Evolutionary conservation across 1,284 basidiomycete species (phyloP).

Genomic region (Leccinum ponderosum): DNA sequence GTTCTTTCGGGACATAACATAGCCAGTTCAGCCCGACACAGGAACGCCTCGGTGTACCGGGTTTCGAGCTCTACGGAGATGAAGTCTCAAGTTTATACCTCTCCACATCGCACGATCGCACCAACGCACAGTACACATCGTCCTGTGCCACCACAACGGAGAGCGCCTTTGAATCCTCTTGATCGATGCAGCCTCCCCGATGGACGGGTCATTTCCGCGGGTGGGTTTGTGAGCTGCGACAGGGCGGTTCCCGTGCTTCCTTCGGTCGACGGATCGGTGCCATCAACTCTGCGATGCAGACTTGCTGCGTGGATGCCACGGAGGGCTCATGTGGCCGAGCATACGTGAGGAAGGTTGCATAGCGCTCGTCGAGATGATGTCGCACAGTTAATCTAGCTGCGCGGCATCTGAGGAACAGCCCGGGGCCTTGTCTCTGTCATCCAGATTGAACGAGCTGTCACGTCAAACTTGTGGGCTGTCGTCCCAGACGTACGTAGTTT

Average conservation of each 20-base stretch:
- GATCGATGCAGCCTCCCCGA: slow-evolving; percentile 19
- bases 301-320: slow-evolving; percentile 4
- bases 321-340: slow-evolving; percentile 5
- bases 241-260: slow-evolving; percentile 16
- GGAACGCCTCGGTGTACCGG: slow-evolving; percentile 34
- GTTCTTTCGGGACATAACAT: slow-evolving; percentile 21
- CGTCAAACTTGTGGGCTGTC: slow-evolving; percentile 1
- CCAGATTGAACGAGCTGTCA: slow-evolving; percentile 6
- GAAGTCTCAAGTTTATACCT: slow-evolving; percentile 21
- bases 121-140: slow-evolving; percentile 15
- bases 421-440: not conserved
- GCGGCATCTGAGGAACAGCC: not conserved
- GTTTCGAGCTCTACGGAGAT: slow-evolving; percentile 30
- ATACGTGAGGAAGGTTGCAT: not conserved
- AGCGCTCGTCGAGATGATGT: slow-evolving; percentile 3
- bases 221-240: slow-evolving; percentile 4
- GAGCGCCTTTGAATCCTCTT: slow-evolving; percentile 3
- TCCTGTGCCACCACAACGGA: slow-evolving; percentile 17
- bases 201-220: slow-evolving; percentile 27
- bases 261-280: slow-evolving; percentile 7
- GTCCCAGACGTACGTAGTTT: not conserved
- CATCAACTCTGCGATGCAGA: slow-evolving; percentile 4
- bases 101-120: slow-evolving; percentile 29
- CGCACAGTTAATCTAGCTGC: not conserved
- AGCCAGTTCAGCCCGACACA: slow-evolving; percentile 28